These are phyloP conservation scores for Phylloporus scabripes DNA, from an alignment of 768 basidiomycete genomes.

Conservation along the genomic window DNA sequence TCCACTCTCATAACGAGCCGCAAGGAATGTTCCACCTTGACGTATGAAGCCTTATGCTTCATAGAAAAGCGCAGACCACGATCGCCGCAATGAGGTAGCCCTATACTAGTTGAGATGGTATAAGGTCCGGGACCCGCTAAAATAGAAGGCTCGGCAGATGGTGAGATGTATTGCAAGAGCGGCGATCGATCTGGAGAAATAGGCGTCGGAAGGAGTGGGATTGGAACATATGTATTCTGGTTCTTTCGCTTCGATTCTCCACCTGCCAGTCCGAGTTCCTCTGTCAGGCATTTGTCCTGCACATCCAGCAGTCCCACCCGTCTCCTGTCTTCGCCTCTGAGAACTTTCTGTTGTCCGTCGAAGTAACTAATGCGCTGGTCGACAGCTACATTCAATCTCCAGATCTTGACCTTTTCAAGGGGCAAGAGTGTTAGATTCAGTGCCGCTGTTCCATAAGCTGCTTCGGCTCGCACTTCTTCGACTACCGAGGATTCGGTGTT, in stretches of 20 bases:
- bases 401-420: constrained; percentile 78
- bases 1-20: constrained; percentile 83
- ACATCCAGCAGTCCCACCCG: constrained; percentile 16
- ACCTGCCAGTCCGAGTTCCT: constrained; percentile 5
- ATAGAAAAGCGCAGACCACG: constrained; percentile 65
- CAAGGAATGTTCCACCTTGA: constrained; percentile 68
- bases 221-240: constrained; percentile 6
- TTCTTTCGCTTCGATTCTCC: constrained; percentile 8
- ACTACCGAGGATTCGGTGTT: background rate
- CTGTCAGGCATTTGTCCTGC: constrained; percentile 12
- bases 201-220: constrained; percentile 27
- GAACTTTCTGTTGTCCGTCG: background rate
- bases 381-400: constrained; percentile 63
- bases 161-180: constrained; percentile 12
- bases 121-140: constrained; percentile 27
- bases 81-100: constrained; percentile 16
- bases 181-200: constrained; percentile 28
- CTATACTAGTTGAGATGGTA: constrained; percentile 9
- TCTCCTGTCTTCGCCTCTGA: constrained; percentile 6
- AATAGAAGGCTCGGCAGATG: constrained; percentile 18
- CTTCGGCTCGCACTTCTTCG: constrained; percentile 10
- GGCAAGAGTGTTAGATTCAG: constrained; percentile 81
- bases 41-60: constrained; percentile 58
- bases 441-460: constrained; percentile 53
- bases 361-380: constrained; percentile 44